phyloP scores from a whole-genome alignment of 768 basidiomycete species.

The Suillus occidentalis region DNA sequence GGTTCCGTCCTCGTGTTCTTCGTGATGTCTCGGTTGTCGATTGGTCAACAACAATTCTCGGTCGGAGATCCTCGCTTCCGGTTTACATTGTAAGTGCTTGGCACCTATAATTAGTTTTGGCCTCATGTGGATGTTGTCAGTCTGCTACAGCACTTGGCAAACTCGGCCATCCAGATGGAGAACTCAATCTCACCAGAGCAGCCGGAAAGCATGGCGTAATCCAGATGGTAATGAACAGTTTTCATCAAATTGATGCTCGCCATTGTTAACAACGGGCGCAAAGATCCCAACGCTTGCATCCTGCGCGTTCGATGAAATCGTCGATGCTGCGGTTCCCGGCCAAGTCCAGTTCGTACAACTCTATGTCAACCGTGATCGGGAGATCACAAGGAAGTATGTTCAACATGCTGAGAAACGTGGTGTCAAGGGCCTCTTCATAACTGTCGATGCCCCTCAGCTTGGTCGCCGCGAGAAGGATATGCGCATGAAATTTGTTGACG shows the following conservation, averaged over 20 bases:
- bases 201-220: constrained; percentile 78
- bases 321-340: constrained; percentile 77
- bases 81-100: constrained; percentile 65
- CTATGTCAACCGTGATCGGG: constrained; percentile 87
- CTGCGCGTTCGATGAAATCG: constrained; percentile 93
- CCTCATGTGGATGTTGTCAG: constrained; percentile 25
- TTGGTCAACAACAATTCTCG: constrained; percentile 81
- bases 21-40: constrained; percentile 86
- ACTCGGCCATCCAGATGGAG: constrained; percentile 94
- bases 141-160: constrained; percentile 91
- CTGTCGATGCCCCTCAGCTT: constrained; percentile 95
- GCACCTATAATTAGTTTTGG: constrained; percentile 7
- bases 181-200: constrained; percentile 86
- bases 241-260: background rate
- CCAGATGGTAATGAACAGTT: constrained; percentile 57
- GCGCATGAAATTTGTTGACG: constrained; percentile 85
- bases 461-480: constrained; percentile 96
- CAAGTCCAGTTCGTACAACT: constrained; percentile 89
- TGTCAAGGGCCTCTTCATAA: constrained; percentile 93
- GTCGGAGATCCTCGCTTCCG: constrained; percentile 72
- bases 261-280: background rate
- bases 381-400: constrained; percentile 81
- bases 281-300: constrained; percentile 95
- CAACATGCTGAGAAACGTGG: constrained; percentile 89
- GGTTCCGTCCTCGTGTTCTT: constrained; percentile 89